Percentiles rank a stretch among this genome's conserved stretches.
Conservation (phyloP, 2,329 filamentous ascomycete species). For the Cryphonectria nitschkei region DNA sequence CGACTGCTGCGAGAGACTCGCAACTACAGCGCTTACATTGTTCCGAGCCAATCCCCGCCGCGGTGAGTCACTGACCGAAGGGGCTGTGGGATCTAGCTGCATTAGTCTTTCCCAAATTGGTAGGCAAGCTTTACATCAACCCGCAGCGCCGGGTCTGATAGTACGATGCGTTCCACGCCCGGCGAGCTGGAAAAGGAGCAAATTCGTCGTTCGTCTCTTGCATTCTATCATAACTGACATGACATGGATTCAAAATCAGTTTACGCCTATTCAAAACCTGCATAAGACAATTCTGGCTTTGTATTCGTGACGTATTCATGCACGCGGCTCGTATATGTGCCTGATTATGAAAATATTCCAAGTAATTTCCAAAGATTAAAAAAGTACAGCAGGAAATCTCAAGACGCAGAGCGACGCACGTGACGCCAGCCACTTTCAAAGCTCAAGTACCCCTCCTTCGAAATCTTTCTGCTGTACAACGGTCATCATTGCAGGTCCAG, state of each 20-base stretch:
- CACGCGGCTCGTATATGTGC: background rate
- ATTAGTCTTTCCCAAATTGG: background rate
- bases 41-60: background rate
- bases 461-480: background rate
- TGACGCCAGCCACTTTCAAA: no score
- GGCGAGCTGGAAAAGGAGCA: background rate
- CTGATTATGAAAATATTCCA: background rate
- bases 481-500: conserved; percentile 27
- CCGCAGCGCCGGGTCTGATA: no score
- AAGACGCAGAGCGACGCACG: no score
- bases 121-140: background rate
- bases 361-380: background rate
- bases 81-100: background rate
- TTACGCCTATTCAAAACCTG: background rate
- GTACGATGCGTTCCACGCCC: no score
- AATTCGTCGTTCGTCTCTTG: background rate
- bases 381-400: no score
- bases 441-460: background rate
- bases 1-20: background rate
- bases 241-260: background rate
- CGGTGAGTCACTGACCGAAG: background rate
- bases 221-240: background rate
- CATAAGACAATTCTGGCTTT: background rate
- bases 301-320: background rate
- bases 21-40: background rate